Percentiles rank a stretch among this genome's conserved stretches.
These are phyloP conservation scores for Ceratocystis lukuohia DNA, from an alignment of 2,329 filamentous ascomycete genomes.

Conservation along the genomic window DNA sequence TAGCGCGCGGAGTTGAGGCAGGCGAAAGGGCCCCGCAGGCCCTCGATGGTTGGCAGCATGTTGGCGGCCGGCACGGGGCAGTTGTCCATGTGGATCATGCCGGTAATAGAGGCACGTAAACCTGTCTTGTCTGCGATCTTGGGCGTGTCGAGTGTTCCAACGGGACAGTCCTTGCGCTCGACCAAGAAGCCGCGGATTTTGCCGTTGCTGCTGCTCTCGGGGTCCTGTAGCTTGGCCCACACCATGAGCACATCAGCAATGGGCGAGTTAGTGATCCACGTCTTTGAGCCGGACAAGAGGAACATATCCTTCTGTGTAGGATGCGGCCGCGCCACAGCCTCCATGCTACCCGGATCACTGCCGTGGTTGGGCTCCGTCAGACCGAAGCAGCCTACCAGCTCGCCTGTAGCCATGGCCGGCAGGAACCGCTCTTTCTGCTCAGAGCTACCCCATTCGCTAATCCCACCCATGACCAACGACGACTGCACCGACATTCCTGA, in stretches of 20 bases:
- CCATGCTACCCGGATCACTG: constrained; percentile 83
- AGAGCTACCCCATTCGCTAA: constrained; percentile 71
- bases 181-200: constrained; percentile 91
- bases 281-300: constrained; percentile 69
- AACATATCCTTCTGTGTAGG: constrained; percentile 73
- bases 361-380: constrained; percentile 89
- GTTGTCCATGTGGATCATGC: constrained; percentile 92
- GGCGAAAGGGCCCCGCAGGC: constrained; percentile 75
- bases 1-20: constrained; percentile 89
- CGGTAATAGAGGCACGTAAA: constrained; percentile 81
- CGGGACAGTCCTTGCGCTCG: constrained; percentile 70
- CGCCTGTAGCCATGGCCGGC: constrained; percentile 68
- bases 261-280: constrained; percentile 91
- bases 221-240: constrained; percentile 80
- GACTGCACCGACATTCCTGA: constrained; percentile 91
- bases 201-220: constrained; percentile 40
- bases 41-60: constrained; percentile 87
- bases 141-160: constrained; percentile 82
- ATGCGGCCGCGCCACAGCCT: constrained; percentile 72
- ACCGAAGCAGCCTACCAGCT: constrained; percentile 73
- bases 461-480: constrained; percentile 85
- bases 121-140: constrained; percentile 92
- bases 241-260: constrained; percentile 75
- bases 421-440: constrained; percentile 80
- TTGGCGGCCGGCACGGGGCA: constrained; percentile 80